A percentile compares a stretch with the other conserved stretches of the same genome.
Conservation (phyloP, 345 rosid species). For the Moricandia moricandioides region DNA sequence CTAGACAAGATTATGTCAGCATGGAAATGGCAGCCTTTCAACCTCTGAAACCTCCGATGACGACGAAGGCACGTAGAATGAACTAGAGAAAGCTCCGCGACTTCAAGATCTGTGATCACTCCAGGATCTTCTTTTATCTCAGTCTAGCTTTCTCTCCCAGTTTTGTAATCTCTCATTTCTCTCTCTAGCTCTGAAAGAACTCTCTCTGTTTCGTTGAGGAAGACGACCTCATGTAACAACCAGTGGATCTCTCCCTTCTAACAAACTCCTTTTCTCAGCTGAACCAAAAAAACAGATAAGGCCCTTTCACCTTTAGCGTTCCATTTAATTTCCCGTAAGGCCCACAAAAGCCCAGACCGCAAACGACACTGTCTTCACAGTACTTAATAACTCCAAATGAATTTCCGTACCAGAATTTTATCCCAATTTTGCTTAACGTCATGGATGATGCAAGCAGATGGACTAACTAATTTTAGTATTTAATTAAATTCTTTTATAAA, state of each 20-base stretch:
- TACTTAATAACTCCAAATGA: too few relatives aligned
- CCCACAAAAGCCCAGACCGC: background rate
- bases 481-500: too few relatives aligned
- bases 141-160: background rate
- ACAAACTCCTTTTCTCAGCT: background rate
- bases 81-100: background rate
- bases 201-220: background rate
- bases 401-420: too few relatives aligned
- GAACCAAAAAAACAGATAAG: too few relatives aligned
- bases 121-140: background rate
- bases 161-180: background rate
- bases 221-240: background rate
- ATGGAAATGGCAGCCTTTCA: background rate
- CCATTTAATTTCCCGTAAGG: background rate
- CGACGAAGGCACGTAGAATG: background rate
- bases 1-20: background rate
- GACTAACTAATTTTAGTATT: too few relatives aligned
- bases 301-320: too few relatives aligned
- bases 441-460: too few relatives aligned
- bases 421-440: too few relatives aligned
- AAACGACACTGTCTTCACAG: background rate
- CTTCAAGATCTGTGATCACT: background rate
- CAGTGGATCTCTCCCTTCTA: background rate
- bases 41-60: background rate
- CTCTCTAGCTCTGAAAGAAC: background rate